A percentile compares a stretch with the other conserved stretches of the same genome.
These are phyloP conservation scores for Eutypa lata DNA, from an alignment of 2,329 filamentous ascomycete genomes.

Conservation along the genomic window DNA sequence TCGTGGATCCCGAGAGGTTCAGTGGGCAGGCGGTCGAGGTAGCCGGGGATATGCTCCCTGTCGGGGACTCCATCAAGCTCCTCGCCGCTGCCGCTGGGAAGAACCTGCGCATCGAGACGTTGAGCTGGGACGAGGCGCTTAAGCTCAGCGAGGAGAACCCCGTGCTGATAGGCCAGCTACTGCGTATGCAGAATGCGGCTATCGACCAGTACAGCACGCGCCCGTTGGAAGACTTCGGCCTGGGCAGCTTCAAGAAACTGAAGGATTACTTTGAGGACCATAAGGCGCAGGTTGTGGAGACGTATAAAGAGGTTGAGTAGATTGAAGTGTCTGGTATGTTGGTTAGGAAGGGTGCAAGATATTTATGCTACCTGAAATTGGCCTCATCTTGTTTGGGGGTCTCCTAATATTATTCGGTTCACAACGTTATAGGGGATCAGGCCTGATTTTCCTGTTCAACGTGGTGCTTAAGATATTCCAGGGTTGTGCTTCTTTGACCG, in stretches of 20 bases:
- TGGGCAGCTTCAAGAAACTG: conserved; percentile 8
- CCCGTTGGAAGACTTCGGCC: conserved; percentile 6
- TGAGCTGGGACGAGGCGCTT: conserved; percentile 6
- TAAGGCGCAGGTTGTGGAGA: conserved; percentile 6
- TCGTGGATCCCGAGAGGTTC: conserved; percentile 8
- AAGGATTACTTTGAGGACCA: conserved; percentile 7
- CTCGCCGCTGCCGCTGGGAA: conserved; percentile 9
- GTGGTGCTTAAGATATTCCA: no score
- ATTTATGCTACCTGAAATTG: no score
- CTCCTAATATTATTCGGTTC: no score
- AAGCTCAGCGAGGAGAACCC: conserved; percentile 2
- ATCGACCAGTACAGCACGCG: neutral
- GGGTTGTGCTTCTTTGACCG: no score
- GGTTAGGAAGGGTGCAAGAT: no score
- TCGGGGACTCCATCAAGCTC: conserved; percentile 2
- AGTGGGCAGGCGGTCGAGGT: conserved; percentile 4
- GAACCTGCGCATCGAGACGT: conserved; percentile 6
- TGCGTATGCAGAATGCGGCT: neutral
- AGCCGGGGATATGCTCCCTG: conserved; percentile 3
- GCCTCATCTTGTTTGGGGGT: no score
- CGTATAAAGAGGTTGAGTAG: conserved; percentile 10
- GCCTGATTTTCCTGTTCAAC: no score
- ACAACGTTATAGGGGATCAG: no score
- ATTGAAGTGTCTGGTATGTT: neutral
- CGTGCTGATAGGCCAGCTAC: conserved; percentile 6